phyloP scores from a whole-genome alignment of 2,329 filamentous ascomycete genomes.

The Thyridium curvatum region DNA sequence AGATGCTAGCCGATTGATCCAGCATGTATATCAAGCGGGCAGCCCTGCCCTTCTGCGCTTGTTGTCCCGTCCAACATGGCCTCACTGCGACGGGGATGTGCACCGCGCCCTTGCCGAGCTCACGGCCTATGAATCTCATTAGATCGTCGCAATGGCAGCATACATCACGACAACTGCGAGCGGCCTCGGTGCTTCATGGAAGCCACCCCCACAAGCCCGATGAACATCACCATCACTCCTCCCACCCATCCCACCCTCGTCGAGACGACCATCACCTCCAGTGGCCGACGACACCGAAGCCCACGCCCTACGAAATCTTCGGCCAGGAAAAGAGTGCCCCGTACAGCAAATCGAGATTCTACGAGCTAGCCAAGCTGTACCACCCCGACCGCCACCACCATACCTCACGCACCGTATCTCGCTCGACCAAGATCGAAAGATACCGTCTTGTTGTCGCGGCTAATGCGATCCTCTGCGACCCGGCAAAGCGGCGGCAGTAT shows the following conservation, averaged over 20 bases:
- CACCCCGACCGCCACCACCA: slow-evolving; percentile 69
- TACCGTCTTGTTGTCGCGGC: slow-evolving; percentile 86
- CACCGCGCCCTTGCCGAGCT: too few relatives aligned
- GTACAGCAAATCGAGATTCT: slow-evolving; percentile 81
- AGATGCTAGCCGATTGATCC: too few relatives aligned
- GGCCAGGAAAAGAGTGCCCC: slow-evolving; percentile 46
- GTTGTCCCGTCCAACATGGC: too few relatives aligned
- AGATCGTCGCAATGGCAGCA: neutral
- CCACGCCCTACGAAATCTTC: slow-evolving; percentile 90
- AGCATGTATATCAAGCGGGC: too few relatives aligned
- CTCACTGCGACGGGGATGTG: too few relatives aligned
- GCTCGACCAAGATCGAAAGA: slow-evolving; percentile 68
- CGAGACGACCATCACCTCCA: slow-evolving; percentile 9
- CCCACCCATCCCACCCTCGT: too few relatives aligned
- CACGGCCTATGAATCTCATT: too few relatives aligned
- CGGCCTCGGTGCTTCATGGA: slow-evolving; percentile 12
- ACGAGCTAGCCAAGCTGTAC: slow-evolving; percentile 90
- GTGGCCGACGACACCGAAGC: slow-evolving; percentile 45
- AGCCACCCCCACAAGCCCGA: too few relatives aligned
- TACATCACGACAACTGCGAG: slow-evolving; percentile 4
- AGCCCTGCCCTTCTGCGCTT: too few relatives aligned
- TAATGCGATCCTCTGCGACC: slow-evolving; percentile 81
- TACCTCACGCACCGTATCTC: slow-evolving; percentile 41
- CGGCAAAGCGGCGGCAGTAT: slow-evolving; percentile 71
- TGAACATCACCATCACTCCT: too few relatives aligned